Evolutionary conservation across 805 yeast genomes (phyloP), one percentile per base, ranked within the genome.

Genomic region (Lachancea sp.): DNA sequence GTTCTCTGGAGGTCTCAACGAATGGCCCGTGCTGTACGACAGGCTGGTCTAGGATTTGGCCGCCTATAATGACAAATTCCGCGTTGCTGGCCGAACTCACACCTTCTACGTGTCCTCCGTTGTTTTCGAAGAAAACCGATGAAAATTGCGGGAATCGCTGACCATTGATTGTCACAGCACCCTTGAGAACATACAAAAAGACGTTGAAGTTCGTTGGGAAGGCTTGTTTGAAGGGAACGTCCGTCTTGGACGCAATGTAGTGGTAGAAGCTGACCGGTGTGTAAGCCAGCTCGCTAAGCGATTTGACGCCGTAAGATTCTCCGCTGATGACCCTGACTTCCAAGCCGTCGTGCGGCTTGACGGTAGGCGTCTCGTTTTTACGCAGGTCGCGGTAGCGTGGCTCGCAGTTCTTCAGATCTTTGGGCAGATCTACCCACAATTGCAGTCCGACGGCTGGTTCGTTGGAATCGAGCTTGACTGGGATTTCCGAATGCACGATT

Each of bases 21-120:
- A 89, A 90, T 12, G 96, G 96, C 15, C 96, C 96, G 60, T 88
- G 82, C 60, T 89, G 96, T 27, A 86, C 84, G 45, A 84, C 72
- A 15, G 79, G 77, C 68, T 88, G 95, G 54, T 85, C 75, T 46
- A 86, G 68, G 17, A 76, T 74, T 60, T 84, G 65, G 46, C 95
- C 95, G 27, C 88, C 93, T 50, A 87, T 70, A n/a, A 87, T 51
- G 3, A 83, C 81, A 57, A 87, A 81, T 53, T 82, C 79, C 2
- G 87, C 67, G 29, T 67, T 70, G 31, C 69, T 67, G 5, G 54
- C 41, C 9, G 72, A 71, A 16, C 77, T 74, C 18, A 70, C 73
- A 36, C 88, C 90, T 31, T 58, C 64, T 39, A 85, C 70, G 10
- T 65, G 63, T 36, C 76, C 81, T 47, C 95, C 95, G 53, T 84